Evolutionary conservation across 2,329 filamentous ascomycete genomes (phyloP).

Genomic region (Xylariales sp.): DNA sequence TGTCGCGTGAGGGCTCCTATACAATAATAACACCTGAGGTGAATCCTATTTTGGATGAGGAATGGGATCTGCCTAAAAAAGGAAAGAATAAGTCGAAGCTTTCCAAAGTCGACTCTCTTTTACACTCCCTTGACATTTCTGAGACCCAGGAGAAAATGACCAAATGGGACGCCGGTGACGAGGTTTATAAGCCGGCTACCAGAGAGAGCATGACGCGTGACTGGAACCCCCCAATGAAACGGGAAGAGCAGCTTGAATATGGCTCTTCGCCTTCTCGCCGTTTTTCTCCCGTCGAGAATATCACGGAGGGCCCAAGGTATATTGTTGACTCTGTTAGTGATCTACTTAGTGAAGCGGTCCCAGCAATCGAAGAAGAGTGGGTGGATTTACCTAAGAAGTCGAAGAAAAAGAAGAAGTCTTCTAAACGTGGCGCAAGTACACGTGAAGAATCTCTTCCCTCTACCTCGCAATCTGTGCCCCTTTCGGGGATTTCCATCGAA

Average conservation of each 20-base stretch:
- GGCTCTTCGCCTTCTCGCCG: slow-evolving; percentile 49
- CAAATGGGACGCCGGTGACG: slow-evolving; percentile 47
- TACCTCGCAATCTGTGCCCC: slow-evolving; percentile 49
- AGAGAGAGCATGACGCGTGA: slow-evolving; percentile 46
- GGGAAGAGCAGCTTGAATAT: slow-evolving; percentile 50
- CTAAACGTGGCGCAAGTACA: slow-evolving; percentile 45
- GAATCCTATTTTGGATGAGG: slow-evolving; percentile 44
- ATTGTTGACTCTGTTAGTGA: slow-evolving; percentile 52
- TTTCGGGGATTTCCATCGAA: slow-evolving; percentile 54
- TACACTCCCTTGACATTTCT: slow-evolving; percentile 30
- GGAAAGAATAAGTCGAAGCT: slow-evolving; percentile 48
- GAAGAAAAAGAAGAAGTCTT: slow-evolving; percentile 54
- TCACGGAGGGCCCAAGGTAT: slow-evolving; percentile 56
- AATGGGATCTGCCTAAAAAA: slow-evolving; percentile 47
- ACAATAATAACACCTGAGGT: slow-evolving; percentile 36
- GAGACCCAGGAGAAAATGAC: slow-evolving; percentile 34
- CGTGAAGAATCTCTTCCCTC: slow-evolving; percentile 47
- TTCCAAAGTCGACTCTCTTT: slow-evolving; percentile 33
- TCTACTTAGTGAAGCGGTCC: slow-evolving; percentile 43
- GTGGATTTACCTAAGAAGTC: slow-evolving; percentile 50
- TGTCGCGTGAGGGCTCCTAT: slow-evolving; percentile 47
- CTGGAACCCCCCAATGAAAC: slow-evolving; percentile 48
- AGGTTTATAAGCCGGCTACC: slow-evolving; percentile 42
- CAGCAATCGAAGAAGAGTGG: slow-evolving; percentile 52
- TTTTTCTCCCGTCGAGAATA: slow-evolving; percentile 48